Base-by-base conservation (phyloP, 2,329 filamentous ascomycete species). In the Coniochaeta hoffmannii region DNA sequence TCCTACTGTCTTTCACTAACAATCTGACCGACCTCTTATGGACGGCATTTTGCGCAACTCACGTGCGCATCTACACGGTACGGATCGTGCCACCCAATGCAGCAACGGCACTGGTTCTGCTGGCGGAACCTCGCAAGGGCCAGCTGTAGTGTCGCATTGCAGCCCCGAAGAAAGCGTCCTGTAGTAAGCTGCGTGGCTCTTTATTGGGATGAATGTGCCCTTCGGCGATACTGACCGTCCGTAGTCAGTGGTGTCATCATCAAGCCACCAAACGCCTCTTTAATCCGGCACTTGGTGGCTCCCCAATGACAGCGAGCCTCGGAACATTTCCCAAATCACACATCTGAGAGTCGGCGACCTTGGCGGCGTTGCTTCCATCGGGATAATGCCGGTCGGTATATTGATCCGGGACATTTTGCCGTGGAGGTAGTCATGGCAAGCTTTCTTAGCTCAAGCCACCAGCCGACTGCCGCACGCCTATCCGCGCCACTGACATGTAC, bases 181-280 rank as follows among this genome's bases (percentile, higher is more conserved):
- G n/a, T n/a, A n/a, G n/a, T n/a, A n/a, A n/a, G n/a, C n/a, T n/a
- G n/a, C n/a, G n/a, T n/a, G n/a, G n/a, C n/a, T n/a, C n/a, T n/a
- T n/a, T n/a, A n/a, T n/a, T n/a, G n/a, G n/a, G n/a, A n/a, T n/a
- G n/a, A n/a, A n/a, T n/a, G n/a, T n/a, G n/a, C n/a, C n/a, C n/a
- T n/a, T n/a, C n/a, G n/a, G n/a, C n/a, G n/a, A n/a, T n/a, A n/a
- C n/a, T n/a, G n/a, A n/a, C n/a, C n/a, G n/a, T n/a, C n/a, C n/a
- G n/a, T n/a, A n/a, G n/a, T n/a, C n/a, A n/a, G n/a, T n/a, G 19
- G 2, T 8, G 14, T n/a, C 5, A 28, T 46, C 41, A 24, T 46
- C 41, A 46, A 46, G 41, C 41, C 41, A 46, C 41, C 10, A 46
- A 46, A n/a, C 41, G 22, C 41, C 41, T 46, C 41, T 46, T 46